Conservation (phyloP, 495 filamentous ascomycete species). For the Astrocystis sublimbata region DNA sequence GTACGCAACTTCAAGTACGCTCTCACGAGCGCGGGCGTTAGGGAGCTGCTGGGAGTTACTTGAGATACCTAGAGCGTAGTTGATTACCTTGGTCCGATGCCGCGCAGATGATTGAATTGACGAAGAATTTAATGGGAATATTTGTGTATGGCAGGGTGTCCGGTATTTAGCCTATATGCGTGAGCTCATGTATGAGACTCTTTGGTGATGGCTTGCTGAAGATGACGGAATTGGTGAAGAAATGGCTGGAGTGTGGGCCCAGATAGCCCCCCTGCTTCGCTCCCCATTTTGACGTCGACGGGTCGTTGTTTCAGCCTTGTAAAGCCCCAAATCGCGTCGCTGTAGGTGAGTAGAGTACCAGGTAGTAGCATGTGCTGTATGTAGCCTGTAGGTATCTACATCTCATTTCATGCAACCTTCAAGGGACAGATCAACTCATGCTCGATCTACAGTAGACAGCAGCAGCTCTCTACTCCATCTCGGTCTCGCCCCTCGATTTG, state of each 20-base stretch:
- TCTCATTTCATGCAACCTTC: too few species aligned
- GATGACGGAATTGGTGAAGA: too few species aligned
- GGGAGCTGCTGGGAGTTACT: background rate
- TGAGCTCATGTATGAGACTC: background rate
- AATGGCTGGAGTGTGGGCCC: too few species aligned
- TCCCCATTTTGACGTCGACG: background rate
- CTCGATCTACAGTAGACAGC: too few species aligned
- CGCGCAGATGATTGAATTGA: constrained; percentile 1
- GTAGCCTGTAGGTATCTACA: too few species aligned
- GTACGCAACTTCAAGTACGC: background rate
- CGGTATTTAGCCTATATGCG: background rate
- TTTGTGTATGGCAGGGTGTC: background rate
- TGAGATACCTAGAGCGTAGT: constrained; percentile 11
- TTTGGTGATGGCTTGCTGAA: background rate
- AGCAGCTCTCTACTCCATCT: background rate
- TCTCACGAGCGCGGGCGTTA: constrained; percentile 16
- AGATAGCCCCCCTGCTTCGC: too few species aligned
- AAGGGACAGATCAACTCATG: background rate
- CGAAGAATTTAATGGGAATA: background rate
- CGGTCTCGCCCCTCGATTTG: background rate
- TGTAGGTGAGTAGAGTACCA: too few species aligned
- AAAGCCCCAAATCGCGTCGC: constrained; percentile 6
- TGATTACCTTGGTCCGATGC: background rate
- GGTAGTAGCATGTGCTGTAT: background rate
- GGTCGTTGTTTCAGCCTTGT: constrained; percentile 30